Evolutionary conservation across 2,329 filamentous ascomycete genomes (phyloP).

Genomic region (Penicillium hesseltinei): DNA sequence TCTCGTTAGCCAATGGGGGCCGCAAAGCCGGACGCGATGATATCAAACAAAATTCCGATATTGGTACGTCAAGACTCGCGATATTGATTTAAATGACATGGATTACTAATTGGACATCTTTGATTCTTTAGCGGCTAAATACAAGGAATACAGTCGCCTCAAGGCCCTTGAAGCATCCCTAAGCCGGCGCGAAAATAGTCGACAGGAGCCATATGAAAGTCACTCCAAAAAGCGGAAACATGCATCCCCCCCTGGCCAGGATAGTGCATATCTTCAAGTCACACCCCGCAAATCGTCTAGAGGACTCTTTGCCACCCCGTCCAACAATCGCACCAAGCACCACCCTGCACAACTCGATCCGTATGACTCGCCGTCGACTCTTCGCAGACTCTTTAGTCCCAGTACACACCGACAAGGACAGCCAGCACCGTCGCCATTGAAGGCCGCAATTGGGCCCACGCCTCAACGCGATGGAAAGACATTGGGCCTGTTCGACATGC

Average conservation of each 20-base stretch:
- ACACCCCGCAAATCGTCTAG: conserved; percentile 40
- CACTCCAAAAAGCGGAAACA: conserved; percentile 35
- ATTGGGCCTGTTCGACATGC: conserved; percentile 49
- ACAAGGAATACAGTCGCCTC: conserved; percentile 48
- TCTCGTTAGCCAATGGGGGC: conserved; percentile 43
- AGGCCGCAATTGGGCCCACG: conserved; percentile 47
- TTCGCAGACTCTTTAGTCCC: conserved; percentile 41
- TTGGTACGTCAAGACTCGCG: conserved; percentile 35
- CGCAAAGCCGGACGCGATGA: conserved; percentile 47
- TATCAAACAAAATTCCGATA: conserved; percentile 47
- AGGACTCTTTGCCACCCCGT: conserved; percentile 33
- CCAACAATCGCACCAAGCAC: conserved; percentile 24
- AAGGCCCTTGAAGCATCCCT: conserved; percentile 36
- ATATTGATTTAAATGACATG: neutral
- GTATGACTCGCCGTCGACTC: conserved; percentile 44
- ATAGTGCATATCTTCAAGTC: conserved; percentile 12
- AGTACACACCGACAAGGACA: conserved; percentile 29
- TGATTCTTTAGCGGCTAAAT: conserved; percentile 42
- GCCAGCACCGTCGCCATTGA: conserved; percentile 36
- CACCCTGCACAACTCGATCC: conserved; percentile 45
- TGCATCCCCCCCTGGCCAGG: conserved; percentile 28
- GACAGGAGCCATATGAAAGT: conserved; percentile 17
- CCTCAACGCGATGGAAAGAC: conserved; percentile 50
- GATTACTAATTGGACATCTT: neutral
- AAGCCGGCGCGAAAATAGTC: conserved; percentile 19